A percentile compares a stretch with the other conserved stretches of the same genome.
Evolutionary conservation across 306 rosid species (phyloP).

Genomic region (Vigna hirtella): DNA sequence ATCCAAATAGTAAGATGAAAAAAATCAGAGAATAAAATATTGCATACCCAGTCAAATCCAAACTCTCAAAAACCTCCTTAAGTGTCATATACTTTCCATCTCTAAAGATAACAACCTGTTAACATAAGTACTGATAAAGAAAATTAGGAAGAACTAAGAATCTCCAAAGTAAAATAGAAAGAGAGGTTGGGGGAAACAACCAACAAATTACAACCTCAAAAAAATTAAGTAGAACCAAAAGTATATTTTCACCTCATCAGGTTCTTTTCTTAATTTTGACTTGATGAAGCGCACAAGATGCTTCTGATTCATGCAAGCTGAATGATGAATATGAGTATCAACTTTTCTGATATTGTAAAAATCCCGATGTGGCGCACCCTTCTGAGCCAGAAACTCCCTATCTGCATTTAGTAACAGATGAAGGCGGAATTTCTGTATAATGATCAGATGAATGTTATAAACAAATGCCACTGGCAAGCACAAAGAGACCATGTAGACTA

Average conservation of each 20-base stretch:
- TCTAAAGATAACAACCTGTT: conserved; percentile 92
- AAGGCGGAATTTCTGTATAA: conserved; percentile 84
- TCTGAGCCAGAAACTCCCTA: conserved; percentile 76
- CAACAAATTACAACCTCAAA: neutral
- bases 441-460: conserved; percentile 51
- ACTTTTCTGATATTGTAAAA: conserved; percentile 90
- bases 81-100: conserved; percentile 94
- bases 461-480: conserved; percentile 33
- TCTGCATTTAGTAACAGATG: conserved; percentile 79
- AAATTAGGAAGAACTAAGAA: conserved; percentile 42
- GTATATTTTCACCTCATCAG: conserved; percentile 70
- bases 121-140: conserved; percentile 24
- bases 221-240: conserved; percentile 6
- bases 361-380: conserved; percentile 89
- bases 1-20: conserved; percentile 21
- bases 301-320: conserved; percentile 97
- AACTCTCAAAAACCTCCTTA: conserved; percentile 89
- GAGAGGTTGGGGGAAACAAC: neutral
- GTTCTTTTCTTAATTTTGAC: conserved; percentile 80
- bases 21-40: conserved; percentile 12
- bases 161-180: conserved; percentile 33
- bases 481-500: conserved; percentile 32
- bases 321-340: conserved; percentile 91
- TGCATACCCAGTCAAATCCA: conserved; percentile 86
- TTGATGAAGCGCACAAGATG: conserved; percentile 89